A percentile compares a stretch with the other conserved stretches of the same genome.
These are phyloP conservation scores for Ceratobasidium sp. DNA, from an alignment of 1,284 basidiomycete genomes.

Conservation along the genomic window DNA sequence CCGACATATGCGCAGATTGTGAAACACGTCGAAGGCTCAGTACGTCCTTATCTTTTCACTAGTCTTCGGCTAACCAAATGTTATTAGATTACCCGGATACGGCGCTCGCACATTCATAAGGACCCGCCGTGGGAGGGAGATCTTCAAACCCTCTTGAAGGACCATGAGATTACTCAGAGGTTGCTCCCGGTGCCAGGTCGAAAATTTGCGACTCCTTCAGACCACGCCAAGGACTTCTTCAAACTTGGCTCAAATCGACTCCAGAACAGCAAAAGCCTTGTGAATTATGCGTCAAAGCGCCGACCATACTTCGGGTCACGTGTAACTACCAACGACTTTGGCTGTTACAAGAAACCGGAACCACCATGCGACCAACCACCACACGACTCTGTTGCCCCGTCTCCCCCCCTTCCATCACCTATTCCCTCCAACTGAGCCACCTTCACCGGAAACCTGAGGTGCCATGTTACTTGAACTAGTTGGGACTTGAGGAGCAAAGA, in stretches of 20 bases:
- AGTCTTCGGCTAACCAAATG: no score
- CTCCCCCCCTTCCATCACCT: no score
- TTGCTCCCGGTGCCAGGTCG: not conserved
- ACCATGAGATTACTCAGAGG: not conserved
- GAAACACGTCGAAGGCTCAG: slow-evolving; percentile 7
- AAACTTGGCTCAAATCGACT: not conserved
- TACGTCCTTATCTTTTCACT: not conserved
- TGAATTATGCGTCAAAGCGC: not conserved
- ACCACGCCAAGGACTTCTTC: not conserved
- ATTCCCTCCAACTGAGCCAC: no score
- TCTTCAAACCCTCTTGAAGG: not conserved
- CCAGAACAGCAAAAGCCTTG: not conserved
- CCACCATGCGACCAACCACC: no score
- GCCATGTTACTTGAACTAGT: no score
- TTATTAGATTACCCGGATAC: not conserved
- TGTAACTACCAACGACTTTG: no score
- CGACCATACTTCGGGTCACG: no score
- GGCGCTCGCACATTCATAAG: slow-evolving; percentile 8
- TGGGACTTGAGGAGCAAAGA: no score
- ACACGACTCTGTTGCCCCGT: no score
- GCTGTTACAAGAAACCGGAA: no score
- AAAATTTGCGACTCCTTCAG: not conserved
- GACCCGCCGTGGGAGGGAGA: slow-evolving; percentile 5
- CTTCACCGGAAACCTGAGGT: no score
- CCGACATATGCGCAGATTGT: not conserved